Evolutionary conservation across 352 stramenopile species (phyloP).

Genomic region (Globisporangium paroecandrum): DNA sequence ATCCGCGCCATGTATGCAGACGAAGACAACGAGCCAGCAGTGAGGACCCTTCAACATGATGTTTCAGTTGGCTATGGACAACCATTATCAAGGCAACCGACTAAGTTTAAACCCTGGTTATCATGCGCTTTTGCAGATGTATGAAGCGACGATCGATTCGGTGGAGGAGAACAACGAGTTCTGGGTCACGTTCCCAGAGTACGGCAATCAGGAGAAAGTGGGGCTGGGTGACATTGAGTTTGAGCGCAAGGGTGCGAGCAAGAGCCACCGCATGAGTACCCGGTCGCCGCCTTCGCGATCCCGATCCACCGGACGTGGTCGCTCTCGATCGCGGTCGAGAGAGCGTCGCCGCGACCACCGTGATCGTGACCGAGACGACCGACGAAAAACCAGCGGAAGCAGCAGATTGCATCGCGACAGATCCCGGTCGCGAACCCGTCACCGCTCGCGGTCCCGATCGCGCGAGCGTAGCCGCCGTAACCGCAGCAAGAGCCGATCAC

Average conservation of each 20-base stretch:
- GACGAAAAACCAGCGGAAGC: background rate
- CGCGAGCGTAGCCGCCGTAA: slow-evolving; percentile 17
- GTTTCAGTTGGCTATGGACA: background rate
- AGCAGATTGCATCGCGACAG: slow-evolving; percentile 31
- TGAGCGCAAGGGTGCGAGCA: slow-evolving; percentile 22
- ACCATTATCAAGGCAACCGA: background rate
- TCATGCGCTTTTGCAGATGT: slow-evolving; percentile 65
- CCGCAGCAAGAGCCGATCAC: slow-evolving; percentile 20
- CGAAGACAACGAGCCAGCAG: slow-evolving; percentile 91
- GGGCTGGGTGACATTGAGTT: slow-evolving; percentile 94
- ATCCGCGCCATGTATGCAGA: slow-evolving; percentile 95
- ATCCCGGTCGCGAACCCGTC: slow-evolving; percentile 37
- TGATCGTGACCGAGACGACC: slow-evolving; percentile 3
- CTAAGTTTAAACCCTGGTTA: background rate
- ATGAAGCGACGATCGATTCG: slow-evolving; percentile 94
- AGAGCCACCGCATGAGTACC: background rate
- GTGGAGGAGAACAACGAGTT: slow-evolving; percentile 83
- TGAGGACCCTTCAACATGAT: slow-evolving; percentile 21
- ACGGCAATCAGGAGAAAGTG: slow-evolving; percentile 95
- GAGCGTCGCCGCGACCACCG: slow-evolving; percentile 29
- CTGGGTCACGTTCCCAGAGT: slow-evolving; percentile 94
- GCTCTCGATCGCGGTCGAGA: slow-evolving; percentile 37
- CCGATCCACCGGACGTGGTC: slow-evolving; percentile 21
- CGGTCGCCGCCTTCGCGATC: slow-evolving; percentile 33
- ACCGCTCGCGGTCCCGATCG: slow-evolving; percentile 41